A percentile compares a stretch with the other conserved stretches of the same genome.
Conservation (phyloP, 2,329 filamentous ascomycete species). For the Curvularia verruculosa region DNA sequence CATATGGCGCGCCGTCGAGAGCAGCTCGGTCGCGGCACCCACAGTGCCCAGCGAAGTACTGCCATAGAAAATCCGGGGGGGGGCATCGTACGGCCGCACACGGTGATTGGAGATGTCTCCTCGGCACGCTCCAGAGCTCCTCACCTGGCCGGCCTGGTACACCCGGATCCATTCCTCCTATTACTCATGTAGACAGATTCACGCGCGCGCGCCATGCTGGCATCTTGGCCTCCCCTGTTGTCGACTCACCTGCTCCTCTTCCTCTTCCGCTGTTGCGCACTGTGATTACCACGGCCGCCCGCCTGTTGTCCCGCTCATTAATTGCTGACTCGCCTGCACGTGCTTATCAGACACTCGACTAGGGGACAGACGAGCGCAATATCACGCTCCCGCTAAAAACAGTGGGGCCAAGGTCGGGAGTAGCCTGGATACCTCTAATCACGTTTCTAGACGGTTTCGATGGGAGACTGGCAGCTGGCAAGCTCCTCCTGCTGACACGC, state of each 20-base stretch:
- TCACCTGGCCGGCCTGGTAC: conserved; percentile 30
- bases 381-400: conserved; percentile 45
- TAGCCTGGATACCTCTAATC: conserved; percentile 14
- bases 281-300: conserved; percentile 8
- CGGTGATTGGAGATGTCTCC: conserved; percentile 40
- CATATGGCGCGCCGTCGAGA: conserved; percentile 29
- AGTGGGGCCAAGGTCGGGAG: conserved; percentile 42
- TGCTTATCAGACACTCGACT: conserved; percentile 39
- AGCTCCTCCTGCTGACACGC: conserved; percentile 17
- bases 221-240: conserved; percentile 10
- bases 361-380: conserved; percentile 37
- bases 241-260: conserved; percentile 3
- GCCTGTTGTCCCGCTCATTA: conserved; percentile 21
- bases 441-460: conserved; percentile 23
- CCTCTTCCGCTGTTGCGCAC: conserved; percentile 9
- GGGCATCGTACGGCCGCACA: conserved; percentile 22
- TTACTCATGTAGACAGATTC: neutral
- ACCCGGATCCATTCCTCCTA: conserved; percentile 9
- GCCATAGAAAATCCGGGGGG: conserved; percentile 24
- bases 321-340: conserved; percentile 35
- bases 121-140: conserved; percentile 33
- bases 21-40: conserved; percentile 23
- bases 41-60: conserved; percentile 12
- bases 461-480: conserved; percentile 49
- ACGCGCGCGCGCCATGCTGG: conserved; percentile 10